Conservation (phyloP, 768 basidiomycete genomes). For the Naematelia aurantialba region DNA sequence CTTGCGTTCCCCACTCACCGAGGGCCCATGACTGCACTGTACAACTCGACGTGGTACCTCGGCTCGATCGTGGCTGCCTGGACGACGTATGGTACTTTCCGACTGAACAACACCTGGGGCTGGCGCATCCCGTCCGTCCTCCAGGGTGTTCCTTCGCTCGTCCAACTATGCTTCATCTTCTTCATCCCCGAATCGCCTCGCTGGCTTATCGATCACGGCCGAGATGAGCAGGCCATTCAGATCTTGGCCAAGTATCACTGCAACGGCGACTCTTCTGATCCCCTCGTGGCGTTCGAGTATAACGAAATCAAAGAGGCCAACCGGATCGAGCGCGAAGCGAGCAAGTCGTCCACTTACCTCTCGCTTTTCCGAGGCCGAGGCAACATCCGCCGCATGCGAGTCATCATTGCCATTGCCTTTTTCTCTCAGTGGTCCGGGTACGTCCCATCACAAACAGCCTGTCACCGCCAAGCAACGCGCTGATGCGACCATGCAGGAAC, state of each 20-base stretch:
- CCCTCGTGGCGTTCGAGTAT: slow-evolving; percentile 38
- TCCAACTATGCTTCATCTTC: slow-evolving; percentile 38
- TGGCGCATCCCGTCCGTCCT: slow-evolving; percentile 60
- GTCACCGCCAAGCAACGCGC: not conserved
- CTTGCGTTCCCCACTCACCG: slow-evolving; percentile 80
- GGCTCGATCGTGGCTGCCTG: slow-evolving; percentile 58
- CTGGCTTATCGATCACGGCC: slow-evolving; percentile 46
- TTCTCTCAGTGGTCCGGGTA: slow-evolving; percentile 47
- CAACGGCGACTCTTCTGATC: slow-evolving; percentile 33
- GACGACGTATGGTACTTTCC: slow-evolving; percentile 36
- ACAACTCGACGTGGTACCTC: slow-evolving; percentile 69
- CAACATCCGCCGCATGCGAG: slow-evolving; percentile 28
- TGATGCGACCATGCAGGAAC: slow-evolving; percentile 13
- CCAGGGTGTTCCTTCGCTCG: slow-evolving; percentile 36
- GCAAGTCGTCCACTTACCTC: slow-evolving; percentile 24
- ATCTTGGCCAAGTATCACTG: slow-evolving; percentile 37
- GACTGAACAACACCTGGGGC: slow-evolving; percentile 49
- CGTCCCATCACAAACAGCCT: not conserved
- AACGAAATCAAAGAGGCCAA: slow-evolving; percentile 55
- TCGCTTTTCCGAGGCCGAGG: slow-evolving; percentile 22
- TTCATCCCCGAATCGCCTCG: slow-evolving; percentile 69
- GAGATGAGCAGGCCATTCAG: slow-evolving; percentile 51
- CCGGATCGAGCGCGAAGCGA: slow-evolving; percentile 27
- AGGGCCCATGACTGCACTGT: slow-evolving; percentile 60
- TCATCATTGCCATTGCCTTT: slow-evolving; percentile 36